A percentile compares a stretch with the other conserved stretches of the same genome.
These are phyloP conservation scores for Hypholoma fasciculare DNA, from an alignment of 768 basidiomycete species.

Conservation along the genomic window DNA sequence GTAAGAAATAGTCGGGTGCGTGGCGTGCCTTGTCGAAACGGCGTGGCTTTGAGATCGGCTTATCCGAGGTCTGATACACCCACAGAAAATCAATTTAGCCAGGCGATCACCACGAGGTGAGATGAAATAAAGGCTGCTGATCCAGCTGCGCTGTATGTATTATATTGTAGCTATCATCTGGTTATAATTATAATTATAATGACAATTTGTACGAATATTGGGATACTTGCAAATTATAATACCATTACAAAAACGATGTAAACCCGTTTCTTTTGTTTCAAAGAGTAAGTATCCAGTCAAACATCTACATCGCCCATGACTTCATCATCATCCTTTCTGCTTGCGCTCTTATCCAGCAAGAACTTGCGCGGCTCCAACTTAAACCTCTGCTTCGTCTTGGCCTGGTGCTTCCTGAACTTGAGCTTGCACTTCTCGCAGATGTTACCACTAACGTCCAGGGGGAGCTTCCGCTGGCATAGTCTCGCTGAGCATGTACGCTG, in stretches of 20 bases:
- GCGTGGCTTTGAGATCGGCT: background rate
- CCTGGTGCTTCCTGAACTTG: slow-evolving; percentile 45
- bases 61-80: too few species aligned
- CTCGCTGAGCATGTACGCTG: slow-evolving; percentile 33
- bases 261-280: too few species aligned
- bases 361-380: slow-evolving; percentile 42
- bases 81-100: too few species aligned
- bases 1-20: background rate
- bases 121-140: too few species aligned
- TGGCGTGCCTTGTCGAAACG: background rate
- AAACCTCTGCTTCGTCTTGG: slow-evolving; percentile 41
- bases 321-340: background rate
- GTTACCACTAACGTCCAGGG: slow-evolving; percentile 21
- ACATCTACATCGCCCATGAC: background rate
- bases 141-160: too few species aligned
- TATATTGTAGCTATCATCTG: too few species aligned
- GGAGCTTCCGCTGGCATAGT: slow-evolving; percentile 37
- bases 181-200: too few species aligned
- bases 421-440: slow-evolving; percentile 46
- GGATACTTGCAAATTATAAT: too few species aligned
- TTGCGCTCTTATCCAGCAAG: slow-evolving; percentile 3
- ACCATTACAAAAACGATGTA: too few species aligned
- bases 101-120: too few species aligned
- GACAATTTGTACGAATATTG: too few species aligned
- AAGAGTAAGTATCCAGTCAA: too few species aligned